phyloP scores from a whole-genome alignment of 2,329 filamentous ascomycete species.

The Niveomyces coronatus region DNA sequence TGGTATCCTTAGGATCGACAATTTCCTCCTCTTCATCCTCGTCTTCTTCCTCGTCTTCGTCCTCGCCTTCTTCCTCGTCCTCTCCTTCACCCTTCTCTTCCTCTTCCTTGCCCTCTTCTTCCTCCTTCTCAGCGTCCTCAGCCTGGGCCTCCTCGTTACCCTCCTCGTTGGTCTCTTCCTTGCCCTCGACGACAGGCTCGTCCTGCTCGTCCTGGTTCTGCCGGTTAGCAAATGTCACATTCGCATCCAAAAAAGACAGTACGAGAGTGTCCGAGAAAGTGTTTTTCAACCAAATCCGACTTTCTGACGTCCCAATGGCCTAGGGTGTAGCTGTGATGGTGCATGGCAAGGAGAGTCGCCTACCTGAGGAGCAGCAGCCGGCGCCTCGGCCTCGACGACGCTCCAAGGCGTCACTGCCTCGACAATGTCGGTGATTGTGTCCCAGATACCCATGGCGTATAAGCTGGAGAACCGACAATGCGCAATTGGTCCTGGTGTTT shows the following conservation, averaged over 20 bases:
- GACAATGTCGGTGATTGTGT: conserved; percentile 52
- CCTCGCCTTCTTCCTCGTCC: conserved; percentile 40
- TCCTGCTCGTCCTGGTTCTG: conserved; percentile 27
- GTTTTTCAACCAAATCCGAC: too few relatives aligned
- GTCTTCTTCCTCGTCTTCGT: conserved; percentile 38
- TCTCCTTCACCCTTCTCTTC: conserved; percentile 37
- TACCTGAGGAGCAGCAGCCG: conserved; percentile 54
- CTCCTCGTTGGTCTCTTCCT: conserved; percentile 18
- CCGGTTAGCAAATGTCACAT: conserved; percentile 6
- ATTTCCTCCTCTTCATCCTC: conserved; percentile 69
- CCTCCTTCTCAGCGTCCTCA: conserved; percentile 26
- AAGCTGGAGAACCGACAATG: conserved; percentile 28
- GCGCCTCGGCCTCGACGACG: conserved; percentile 55
- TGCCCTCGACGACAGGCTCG: conserved; percentile 17
- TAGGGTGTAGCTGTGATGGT: conserved; percentile 6
- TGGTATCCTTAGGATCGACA: conserved; percentile 74
- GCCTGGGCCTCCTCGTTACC: conserved; percentile 19
- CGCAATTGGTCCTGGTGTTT: conserved; percentile 25
- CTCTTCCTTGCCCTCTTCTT: conserved; percentile 36
- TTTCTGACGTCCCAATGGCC: conserved; percentile 1
- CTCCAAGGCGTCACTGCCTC: conserved; percentile 56
- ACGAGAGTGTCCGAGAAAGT: too few relatives aligned
- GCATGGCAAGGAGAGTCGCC: conserved; percentile 13
- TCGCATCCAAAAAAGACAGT: too few relatives aligned
- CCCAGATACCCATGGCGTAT: conserved; percentile 56